A percentile compares a stretch with the other conserved stretches of the same genome.
Conservation (phyloP, 768 basidiomycete genomes). For the Holtermannia corniformis region DNA sequence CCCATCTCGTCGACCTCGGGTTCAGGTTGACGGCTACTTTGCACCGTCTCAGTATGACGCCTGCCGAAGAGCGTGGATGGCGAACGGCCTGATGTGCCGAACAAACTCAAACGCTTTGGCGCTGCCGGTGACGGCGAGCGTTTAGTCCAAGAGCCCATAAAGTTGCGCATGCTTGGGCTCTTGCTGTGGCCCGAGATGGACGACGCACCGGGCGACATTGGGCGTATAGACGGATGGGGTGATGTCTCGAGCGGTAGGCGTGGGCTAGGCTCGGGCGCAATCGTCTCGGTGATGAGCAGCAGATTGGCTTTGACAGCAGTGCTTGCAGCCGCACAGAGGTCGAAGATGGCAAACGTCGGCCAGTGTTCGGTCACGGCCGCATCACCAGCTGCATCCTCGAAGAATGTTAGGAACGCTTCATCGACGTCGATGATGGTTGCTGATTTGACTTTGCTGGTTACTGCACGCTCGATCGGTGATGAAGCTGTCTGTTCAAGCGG, state of each 20-base stretch:
- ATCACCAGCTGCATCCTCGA: conserved; percentile 22
- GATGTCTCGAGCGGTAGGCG: background rate
- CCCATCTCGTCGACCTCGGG: conserved; percentile 15
- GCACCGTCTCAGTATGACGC: too few relatives aligned
- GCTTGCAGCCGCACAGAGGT: conserved; percentile 1
- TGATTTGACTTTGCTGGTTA: background rate
- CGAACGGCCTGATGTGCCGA: conserved; percentile 8
- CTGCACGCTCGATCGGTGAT: background rate
- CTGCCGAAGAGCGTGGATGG: conserved; percentile 8
- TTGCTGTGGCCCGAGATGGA: conserved; percentile 7
- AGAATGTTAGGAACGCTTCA: conserved; percentile 20
- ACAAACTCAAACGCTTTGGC: too few relatives aligned
- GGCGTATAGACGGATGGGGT: background rate
- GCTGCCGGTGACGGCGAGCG: background rate
- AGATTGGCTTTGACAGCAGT: conserved; percentile 1
- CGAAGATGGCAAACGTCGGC: conserved; percentile 19
- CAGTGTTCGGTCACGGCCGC: conserved; percentile 1
- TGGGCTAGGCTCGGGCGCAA: conserved; percentile 1
- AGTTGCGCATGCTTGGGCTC: conserved; percentile 4
- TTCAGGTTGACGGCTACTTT: too few relatives aligned
- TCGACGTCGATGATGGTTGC: conserved; percentile 19
- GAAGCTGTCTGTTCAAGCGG: background rate
- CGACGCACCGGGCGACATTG: conserved; percentile 9
- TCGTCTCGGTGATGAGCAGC: conserved; percentile 13
- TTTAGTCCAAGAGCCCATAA: background rate